Base-by-base conservation (phyloP, 768 basidiomycete species). In the Neoboletus brunneissimus region DNA sequence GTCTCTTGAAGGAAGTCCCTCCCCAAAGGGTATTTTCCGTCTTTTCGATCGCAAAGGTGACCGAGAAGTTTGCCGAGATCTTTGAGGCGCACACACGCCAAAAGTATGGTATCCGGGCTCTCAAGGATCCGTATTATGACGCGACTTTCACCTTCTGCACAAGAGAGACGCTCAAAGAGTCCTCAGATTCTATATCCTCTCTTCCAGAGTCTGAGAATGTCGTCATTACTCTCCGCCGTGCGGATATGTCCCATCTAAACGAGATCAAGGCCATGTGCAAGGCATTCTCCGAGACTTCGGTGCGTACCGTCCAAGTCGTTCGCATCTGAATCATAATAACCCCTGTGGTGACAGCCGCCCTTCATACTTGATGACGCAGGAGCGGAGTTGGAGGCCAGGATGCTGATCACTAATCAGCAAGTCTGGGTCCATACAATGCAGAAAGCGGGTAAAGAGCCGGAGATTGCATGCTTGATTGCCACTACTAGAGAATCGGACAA, bases 61-160 rank as follows among this genome's bases (percentile, higher is more conserved):
- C 82, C 0, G 42, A 55, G 9, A 56, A 61, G 5, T 87, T 91
- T 61, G 74, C 77, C 2, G 57, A 67, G 4, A 57, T 74, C 10
- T 90, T 67, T 23, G 56, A 50, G 82, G 87, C 71, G 72, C 23
- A 44, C 58, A n/a, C 41, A 1, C 25, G 29, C 13, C 16, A 42
- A 11, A 8, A 18, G n/a, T 8, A 38, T 9, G 54, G 22, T 31
- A 57, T 67, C 2, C 47, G 82, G 23, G 54, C 56, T 2, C 48
- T 66, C 42, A 61, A 74, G 37, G 34, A 54, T 0, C 81, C 83
- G 0, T 90, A 89, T 62, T 91, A 91, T 55, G 77, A 79, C 27
- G 84, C 88, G 1, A 81, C 75, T 20, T 77, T 87, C 49, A 76
- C 81, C 9, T 81, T 75, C 58, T 85, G 85, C 66, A 86, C 85